A percentile compares a stretch with the other conserved stretches of the same genome.
phyloP scores from a whole-genome alignment of 202 grass and related monocot genomes.

The Tripidium arundinaceum region DNA sequence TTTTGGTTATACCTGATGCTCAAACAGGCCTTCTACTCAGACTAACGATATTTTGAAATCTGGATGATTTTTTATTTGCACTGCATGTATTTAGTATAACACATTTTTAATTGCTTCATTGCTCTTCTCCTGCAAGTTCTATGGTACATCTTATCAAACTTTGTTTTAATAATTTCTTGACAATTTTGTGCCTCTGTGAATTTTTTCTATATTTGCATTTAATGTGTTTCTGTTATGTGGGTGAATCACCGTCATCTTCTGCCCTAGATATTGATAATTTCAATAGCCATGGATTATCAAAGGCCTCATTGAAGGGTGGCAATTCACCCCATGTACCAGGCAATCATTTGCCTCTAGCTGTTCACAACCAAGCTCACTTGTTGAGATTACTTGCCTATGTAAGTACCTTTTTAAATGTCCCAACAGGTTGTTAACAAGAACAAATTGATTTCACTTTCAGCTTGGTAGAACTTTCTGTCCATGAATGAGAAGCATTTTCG shows the following conservation, averaged over 20 bases:
- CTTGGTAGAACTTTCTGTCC: background rate
- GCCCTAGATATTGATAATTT: constrained; percentile 73
- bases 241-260: constrained; percentile 74
- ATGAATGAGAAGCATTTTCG: background rate
- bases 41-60: background rate
- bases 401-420: constrained; percentile 40
- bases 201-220: constrained; percentile 13
- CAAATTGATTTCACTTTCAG: background rate
- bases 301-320: constrained; percentile 51
- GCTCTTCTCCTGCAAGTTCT: background rate
- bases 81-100: background rate
- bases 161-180: background rate
- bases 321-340: constrained; percentile 57
- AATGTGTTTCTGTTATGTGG: constrained; percentile 40
- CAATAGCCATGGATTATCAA: constrained; percentile 54
- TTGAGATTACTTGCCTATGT: constrained; percentile 68
- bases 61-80: background rate
- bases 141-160: background rate
- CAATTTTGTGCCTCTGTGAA: background rate
- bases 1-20: background rate
- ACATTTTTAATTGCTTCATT: background rate
- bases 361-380: constrained; percentile 60
- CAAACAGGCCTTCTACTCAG: background rate
- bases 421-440: background rate
- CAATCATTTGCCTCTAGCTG: constrained; percentile 51